phyloP scores from a whole-genome alignment of 768 basidiomycete genomes.

The Boletus rubropictus region DNA sequence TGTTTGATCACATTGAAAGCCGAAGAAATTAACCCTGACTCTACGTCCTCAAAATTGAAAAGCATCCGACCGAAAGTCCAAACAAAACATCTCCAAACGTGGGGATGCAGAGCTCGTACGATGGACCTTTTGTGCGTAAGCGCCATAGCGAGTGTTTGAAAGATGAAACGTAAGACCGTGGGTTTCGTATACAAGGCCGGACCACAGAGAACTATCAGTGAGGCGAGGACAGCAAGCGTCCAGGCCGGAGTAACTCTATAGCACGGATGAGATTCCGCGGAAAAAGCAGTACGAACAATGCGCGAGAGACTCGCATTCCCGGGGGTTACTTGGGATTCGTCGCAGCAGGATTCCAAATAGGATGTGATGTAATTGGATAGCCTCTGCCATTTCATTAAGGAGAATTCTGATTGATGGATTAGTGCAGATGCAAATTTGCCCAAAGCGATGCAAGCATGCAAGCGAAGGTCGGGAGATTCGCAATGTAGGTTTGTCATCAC shows the following conservation, averaged over 20 bases:
- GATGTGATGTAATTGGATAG: slow-evolving; percentile 25
- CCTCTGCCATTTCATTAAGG: slow-evolving; percentile 23
- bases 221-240: slow-evolving; percentile 41
- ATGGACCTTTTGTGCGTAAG: slow-evolving; percentile 31
- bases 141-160: slow-evolving; percentile 32
- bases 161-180: slow-evolving; percentile 34
- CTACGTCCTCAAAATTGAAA: slow-evolving; percentile 9
- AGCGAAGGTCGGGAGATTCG: slow-evolving; percentile 14
- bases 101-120: slow-evolving; percentile 37
- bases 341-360: slow-evolving; percentile 21
- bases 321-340: not conserved
- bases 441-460: slow-evolving; percentile 19
- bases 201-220: slow-evolving; percentile 45
- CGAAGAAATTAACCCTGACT: slow-evolving; percentile 27
- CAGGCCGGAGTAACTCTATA: slow-evolving; percentile 34
- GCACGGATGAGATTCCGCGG: slow-evolving; percentile 15
- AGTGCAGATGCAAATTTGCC: slow-evolving; percentile 27
- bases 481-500: slow-evolving; percentile 14
- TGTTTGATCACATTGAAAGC: slow-evolving; percentile 43
- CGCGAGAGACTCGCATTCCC: slow-evolving; percentile 18
- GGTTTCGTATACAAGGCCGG: slow-evolving; percentile 38
- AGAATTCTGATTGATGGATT: slow-evolving; percentile 27
- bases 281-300: slow-evolving; percentile 28
- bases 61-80: slow-evolving; percentile 50
- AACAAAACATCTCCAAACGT: slow-evolving; percentile 49